Evolutionary conservation across 208 protist genomes (phyloP).

Genomic region (Lotmaria passim): DNA sequence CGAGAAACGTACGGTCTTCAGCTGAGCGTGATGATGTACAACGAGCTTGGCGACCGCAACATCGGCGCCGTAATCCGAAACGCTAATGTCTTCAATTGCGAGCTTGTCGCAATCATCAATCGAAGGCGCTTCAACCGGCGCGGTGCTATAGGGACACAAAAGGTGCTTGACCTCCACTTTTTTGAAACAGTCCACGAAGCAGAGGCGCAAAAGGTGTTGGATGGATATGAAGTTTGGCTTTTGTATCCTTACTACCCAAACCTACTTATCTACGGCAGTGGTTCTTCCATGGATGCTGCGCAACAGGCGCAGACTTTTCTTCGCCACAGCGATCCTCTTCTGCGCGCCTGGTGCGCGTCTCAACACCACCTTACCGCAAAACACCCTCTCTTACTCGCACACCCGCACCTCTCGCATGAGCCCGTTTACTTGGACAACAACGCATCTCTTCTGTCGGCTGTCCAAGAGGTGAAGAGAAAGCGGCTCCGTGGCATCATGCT

Average conservation of each 20-base stretch:
- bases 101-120: conserved; percentile 64
- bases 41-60: conserved; percentile 83
- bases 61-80: conserved; percentile 86
- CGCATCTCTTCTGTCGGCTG: conserved; percentile 28
- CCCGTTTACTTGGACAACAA: conserved; percentile 64
- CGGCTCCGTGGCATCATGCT: conserved; percentile 63
- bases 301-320: conserved; percentile 40
- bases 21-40: conserved; percentile 70
- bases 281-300: background rate
- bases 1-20: conserved; percentile 55
- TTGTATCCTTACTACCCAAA: conserved; percentile 85
- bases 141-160: conserved; percentile 76
- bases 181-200: conserved; percentile 19
- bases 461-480: conserved; percentile 29
- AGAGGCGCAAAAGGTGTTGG: conserved; percentile 13
- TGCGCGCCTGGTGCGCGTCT: conserved; percentile 42
- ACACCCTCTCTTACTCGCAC: conserved; percentile 47
- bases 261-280: conserved; percentile 41
- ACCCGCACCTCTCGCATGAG: conserved; percentile 34
- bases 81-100: conserved; percentile 85
- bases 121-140: conserved; percentile 72
- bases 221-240: conserved; percentile 68
- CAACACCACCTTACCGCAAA: conserved; percentile 36
- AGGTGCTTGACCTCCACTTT: conserved; percentile 51
- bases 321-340: conserved; percentile 36